Evolutionary conservation across 2,329 filamentous ascomycete genomes (phyloP).

Genomic region (Aspergillus udagawae): DNA sequence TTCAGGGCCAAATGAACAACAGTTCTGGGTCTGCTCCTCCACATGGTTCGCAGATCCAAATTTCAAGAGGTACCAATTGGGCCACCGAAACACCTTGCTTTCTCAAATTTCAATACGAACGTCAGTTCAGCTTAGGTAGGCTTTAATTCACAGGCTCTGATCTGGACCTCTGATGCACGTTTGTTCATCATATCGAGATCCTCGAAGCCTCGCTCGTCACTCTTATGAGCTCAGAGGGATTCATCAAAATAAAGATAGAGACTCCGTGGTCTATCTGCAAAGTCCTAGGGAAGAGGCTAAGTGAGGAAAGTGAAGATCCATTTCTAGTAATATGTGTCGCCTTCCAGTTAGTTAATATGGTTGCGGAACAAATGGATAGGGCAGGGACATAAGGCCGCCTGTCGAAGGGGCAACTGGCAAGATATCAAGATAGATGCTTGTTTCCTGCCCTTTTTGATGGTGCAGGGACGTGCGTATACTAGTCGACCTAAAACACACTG

Average conservation of each 20-base stretch:
- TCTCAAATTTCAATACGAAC: background rate
- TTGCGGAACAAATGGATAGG: background rate
- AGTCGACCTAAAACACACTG: background rate
- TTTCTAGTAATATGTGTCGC: background rate
- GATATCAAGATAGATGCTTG: no score
- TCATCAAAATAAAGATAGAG: no score
- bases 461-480: background rate
- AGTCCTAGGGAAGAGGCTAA: no score
- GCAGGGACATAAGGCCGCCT: background rate
- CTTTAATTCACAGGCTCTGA: no score
- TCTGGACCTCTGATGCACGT: no score
- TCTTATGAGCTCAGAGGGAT: no score
- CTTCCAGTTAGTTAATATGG: background rate
- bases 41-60: conserved; percentile 26
- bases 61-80: conserved; percentile 9
- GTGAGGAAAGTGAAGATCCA: no score
- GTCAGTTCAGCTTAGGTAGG: no score
- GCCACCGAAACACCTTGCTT: background rate
- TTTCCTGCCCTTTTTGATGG: background rate
- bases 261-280: no score
- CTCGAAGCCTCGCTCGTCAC: no score
- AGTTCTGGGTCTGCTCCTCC: conserved; percentile 5
- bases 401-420: background rate
- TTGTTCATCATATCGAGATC: no score
- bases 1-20: background rate